Base-by-base conservation (phyloP, 805 yeast species). In the Lipomyces lipofer region DNA sequence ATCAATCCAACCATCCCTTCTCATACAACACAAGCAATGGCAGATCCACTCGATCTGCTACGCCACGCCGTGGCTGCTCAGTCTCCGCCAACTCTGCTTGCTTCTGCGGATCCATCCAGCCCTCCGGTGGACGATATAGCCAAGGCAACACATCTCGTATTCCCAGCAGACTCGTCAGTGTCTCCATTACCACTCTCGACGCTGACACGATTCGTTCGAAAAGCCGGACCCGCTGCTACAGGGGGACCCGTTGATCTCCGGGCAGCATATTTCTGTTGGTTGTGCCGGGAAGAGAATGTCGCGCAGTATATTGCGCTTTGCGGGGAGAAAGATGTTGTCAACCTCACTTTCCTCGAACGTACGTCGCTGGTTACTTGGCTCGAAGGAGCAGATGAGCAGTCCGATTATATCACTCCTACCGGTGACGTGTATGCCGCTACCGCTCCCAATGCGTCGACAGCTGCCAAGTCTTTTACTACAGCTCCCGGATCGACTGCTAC, bases 301-400 rank as follows among this genome's bases (percentile, higher is more conserved):
- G 85, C 96, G 10, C 95, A 88, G 51, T 91, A 92, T 68, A 79
- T 89, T 56, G 78, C 83, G 9, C 83, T 80, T 35, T 88, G 96
- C 60, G 85, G 82, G 64, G 78, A 77, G 47, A 73, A 78, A 36
- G 77, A 80, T 2, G 77, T 92, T 30, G 76, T 82, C 2, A 88
- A 88, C 59, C 79, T 92, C 67, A 83, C 88, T 53, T 91, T 92
- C 66, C 71, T 88, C 67, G 95, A 89, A 64, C 83, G 95, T 71
- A 84, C 89, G 7, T 96, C 92, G 67, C 77, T 92, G 57, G 77
- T 85, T 51, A 79, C 88, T 28, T 91, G 94, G 90, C 76, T 92
- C 48, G 79, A 78, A 56, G 96, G 96, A 2, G 76, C 81, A 19
- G 74, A 83, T 2, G 81, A 77, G 35, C 35, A 44, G 17, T 50